phyloP scores from a whole-genome alignment of 371 early-diverging fungal genomes.

The Lichtheimia ramosa region DNA sequence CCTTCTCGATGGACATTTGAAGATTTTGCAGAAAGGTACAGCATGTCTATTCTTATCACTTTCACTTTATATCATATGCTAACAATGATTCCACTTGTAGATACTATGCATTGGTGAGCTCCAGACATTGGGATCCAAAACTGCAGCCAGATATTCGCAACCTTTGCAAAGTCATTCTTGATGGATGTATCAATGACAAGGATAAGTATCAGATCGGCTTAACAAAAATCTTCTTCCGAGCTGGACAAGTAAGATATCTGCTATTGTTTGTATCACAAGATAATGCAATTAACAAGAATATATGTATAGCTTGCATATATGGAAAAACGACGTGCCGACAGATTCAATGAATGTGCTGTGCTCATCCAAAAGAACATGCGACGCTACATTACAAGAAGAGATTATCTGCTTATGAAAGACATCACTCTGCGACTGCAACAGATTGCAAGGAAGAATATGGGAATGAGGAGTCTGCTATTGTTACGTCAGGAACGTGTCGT shows the following conservation, averaged over 20 bases:
- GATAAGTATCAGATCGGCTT: conserved; percentile 96
- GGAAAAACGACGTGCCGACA: conserved; percentile 86
- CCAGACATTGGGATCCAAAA: conserved; percentile 65
- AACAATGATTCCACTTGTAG: neutral
- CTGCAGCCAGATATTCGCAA: conserved; percentile 49
- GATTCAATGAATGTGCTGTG: conserved; percentile 78
- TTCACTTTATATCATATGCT: neutral
- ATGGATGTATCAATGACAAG: conserved; percentile 66
- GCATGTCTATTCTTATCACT: neutral
- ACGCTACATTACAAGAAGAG: conserved; percentile 69
- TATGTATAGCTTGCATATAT: conserved; percentile 73
- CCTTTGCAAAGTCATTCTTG: conserved; percentile 70
- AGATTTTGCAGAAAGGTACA: conserved; percentile 87
- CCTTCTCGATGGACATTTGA: conserved; percentile 90
- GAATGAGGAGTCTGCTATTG: conserved; percentile 49
- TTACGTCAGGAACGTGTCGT: conserved; percentile 77
- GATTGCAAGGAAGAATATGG: conserved; percentile 64
- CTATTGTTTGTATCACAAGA: neutral
- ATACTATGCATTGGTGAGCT: conserved; percentile 85
- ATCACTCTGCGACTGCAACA: conserved; percentile 62
- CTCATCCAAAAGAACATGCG: conserved; percentile 90
- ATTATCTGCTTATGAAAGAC: conserved; percentile 62
- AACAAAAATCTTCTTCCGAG: conserved; percentile 98
- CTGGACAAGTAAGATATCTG: conserved; percentile 67
- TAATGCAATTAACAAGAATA: neutral